Conservation (phyloP, 306 rosid genomes). For the Macrotyloma uniflorum region DNA sequence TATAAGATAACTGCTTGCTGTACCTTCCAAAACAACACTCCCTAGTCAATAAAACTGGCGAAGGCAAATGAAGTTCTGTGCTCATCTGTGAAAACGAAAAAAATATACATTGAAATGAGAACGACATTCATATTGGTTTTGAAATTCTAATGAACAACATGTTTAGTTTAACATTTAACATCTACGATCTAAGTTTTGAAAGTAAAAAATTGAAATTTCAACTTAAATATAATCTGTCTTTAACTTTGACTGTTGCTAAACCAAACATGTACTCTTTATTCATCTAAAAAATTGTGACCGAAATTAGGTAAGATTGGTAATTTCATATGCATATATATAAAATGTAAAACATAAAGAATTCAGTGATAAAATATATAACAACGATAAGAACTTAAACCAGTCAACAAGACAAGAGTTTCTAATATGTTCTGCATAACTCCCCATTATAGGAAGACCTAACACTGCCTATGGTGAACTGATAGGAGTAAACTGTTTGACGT, state of each 20-base stretch:
- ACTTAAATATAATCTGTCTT: no score
- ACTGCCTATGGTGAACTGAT: no score
- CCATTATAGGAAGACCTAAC: neutral
- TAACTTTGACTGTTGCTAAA: no score
- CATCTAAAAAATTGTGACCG: neutral
- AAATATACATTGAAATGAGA: neutral
- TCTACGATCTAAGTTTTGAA: no score
- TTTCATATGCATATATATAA: neutral
- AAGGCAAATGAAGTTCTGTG: slow-evolving; percentile 54
- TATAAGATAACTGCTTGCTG: slow-evolving; percentile 44
- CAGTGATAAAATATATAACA: neutral
- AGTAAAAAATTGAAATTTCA: no score
- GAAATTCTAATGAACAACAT: neutral
- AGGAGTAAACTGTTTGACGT: no score
- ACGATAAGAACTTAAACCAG: neutral
- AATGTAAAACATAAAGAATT: neutral
- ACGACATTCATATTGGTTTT: neutral
- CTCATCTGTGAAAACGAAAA: slow-evolving; percentile 43
- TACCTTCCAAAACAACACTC: slow-evolving; percentile 61
- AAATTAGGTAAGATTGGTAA: no score
- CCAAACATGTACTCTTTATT: neutral
- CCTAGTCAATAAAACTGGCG: slow-evolving; percentile 44
- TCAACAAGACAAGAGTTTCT: neutral
- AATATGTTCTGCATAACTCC: neutral
- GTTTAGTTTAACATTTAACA: no score